A percentile compares a stretch with the other conserved stretches of the same genome.
These are phyloP conservation scores for Elongisporangium anandrum DNA, from an alignment of 352 stramenopile genomes.

Conservation along the genomic window DNA sequence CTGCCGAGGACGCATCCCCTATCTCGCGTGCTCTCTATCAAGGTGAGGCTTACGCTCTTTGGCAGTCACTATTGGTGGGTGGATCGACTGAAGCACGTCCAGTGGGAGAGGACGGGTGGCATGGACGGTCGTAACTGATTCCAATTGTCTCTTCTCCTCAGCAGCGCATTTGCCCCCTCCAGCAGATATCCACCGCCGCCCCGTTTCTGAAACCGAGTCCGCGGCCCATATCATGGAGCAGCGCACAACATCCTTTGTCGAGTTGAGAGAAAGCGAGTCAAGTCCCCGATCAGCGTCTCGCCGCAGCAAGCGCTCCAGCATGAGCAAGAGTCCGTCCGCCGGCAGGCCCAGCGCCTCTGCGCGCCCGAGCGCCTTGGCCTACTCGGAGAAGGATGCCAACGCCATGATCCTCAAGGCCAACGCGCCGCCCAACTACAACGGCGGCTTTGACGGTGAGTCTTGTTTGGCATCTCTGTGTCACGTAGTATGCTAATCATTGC, in stretches of 20 bases:
- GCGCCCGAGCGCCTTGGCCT: constrained; percentile 20
- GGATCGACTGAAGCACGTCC: too few relatives aligned
- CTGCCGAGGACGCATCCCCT: too few relatives aligned
- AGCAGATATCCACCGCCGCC: too few relatives aligned
- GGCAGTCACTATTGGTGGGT: too few relatives aligned
- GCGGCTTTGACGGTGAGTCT: constrained; percentile 41
- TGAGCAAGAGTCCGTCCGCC: constrained; percentile 21
- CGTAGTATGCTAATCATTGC: constrained; percentile 2
- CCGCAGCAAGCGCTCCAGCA: constrained; percentile 22
- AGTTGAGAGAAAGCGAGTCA: constrained; percentile 27
- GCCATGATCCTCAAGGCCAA: constrained; percentile 66
- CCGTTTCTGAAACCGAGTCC: too few relatives aligned
- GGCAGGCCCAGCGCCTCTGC: constrained; percentile 9
- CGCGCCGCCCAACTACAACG: constrained; percentile 56
- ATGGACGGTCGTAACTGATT: too few relatives aligned
- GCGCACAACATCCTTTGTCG: constrained; percentile 46
- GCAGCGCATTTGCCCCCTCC: too few relatives aligned
- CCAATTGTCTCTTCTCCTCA: too few relatives aligned
- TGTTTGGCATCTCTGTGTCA: neutral
- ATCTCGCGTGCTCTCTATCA: too few relatives aligned
- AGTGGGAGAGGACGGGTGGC: too few relatives aligned
- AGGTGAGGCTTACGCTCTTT: too few relatives aligned
- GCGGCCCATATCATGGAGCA: constrained; percentile 36
- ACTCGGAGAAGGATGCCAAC: constrained; percentile 59
- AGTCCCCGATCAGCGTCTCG: constrained; percentile 15